A percentile compares a stretch with the other conserved stretches of the same genome.
These are phyloP conservation scores for Xylaria sp. DNA, from an alignment of 2,329 filamentous ascomycete genomes.

Conservation along the genomic window DNA sequence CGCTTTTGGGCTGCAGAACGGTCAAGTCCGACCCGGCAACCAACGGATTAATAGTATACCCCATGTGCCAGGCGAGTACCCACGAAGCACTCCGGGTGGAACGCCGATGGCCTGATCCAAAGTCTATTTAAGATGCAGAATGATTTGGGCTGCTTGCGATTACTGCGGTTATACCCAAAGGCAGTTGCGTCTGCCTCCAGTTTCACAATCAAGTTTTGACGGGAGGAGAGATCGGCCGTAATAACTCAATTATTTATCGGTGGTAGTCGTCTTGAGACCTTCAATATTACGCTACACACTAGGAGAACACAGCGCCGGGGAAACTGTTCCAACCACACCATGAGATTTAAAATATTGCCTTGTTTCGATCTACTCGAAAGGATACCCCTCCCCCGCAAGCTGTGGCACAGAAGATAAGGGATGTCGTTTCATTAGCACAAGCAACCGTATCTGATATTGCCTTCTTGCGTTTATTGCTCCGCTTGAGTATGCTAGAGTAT, in stretches of 20 bases:
- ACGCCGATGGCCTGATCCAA: conserved; percentile 23
- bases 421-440: not conserved
- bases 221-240: not conserved
- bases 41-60: conserved; percentile 45
- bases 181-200: not conserved
- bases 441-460: conserved; percentile 4
- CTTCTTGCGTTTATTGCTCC: conserved; percentile 11
- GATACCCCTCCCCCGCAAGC: conserved; percentile 2
- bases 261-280: not conserved
- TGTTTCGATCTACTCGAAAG: not conserved
- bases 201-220: not conserved
- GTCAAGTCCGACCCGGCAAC: conserved; percentile 30
- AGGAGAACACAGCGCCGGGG: not conserved
- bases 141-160: not conserved
- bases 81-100: conserved; percentile 35
- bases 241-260: not conserved
- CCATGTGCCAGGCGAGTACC: conserved; percentile 49
- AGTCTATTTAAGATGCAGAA: not conserved
- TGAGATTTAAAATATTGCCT: not conserved
- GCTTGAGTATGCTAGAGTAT: not conserved
- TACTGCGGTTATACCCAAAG: not conserved
- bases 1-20: conserved; percentile 36
- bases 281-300: not conserved
- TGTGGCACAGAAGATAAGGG: not conserved
- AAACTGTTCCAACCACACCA: not conserved